These are phyloP conservation scores for Bryoerythrophyllum caledonicum DNA, from an alignment of 225 moss, liverwort and hornwort species.

Conservation along the genomic window DNA sequence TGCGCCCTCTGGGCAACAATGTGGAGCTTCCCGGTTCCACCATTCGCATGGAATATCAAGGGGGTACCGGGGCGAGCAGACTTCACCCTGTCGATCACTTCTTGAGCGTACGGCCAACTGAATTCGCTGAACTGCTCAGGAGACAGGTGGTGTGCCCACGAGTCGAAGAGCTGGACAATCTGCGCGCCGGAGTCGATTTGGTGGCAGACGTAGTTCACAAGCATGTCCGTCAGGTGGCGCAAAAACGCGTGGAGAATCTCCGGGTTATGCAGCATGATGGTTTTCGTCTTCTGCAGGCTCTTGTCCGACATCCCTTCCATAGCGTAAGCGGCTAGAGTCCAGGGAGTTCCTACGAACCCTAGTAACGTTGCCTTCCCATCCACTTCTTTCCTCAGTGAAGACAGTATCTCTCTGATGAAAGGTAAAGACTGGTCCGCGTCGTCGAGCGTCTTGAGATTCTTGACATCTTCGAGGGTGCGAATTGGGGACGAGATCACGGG, in stretches of 20 bases:
- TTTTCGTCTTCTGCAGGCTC: constrained; percentile 69
- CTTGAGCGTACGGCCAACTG: constrained; percentile 76
- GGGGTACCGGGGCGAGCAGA: constrained; percentile 61
- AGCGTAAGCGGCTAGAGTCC: constrained; percentile 94
- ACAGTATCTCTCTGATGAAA: constrained; percentile 74
- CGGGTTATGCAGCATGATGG: constrained; percentile 75
- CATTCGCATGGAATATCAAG: constrained; percentile 92
- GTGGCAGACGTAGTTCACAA: constrained; percentile 70
- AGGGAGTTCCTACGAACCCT: constrained; percentile 93
- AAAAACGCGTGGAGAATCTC: constrained; percentile 64
- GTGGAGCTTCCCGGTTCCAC: constrained; percentile 92
- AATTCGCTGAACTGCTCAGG: constrained; percentile 78
- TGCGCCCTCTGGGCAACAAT: constrained; percentile 54
- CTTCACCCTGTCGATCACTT: constrained; percentile 64
- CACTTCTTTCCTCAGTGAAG: constrained; percentile 69
- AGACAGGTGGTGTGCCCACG: constrained; percentile 96
- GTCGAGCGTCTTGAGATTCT: constrained; percentile 62
- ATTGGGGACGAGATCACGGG: constrained; percentile 74
- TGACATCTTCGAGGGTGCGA: constrained; percentile 60
- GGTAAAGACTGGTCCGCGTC: constrained; percentile 77
- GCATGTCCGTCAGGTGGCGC: constrained; percentile 74
- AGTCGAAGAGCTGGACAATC: constrained; percentile 91
- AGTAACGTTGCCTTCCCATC: constrained; percentile 69
- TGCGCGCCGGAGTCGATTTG: constrained; percentile 89
- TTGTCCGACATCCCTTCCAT: constrained; percentile 92